Evolutionary conservation across 1,139 yeast species (phyloP), one percentile per base, ranked within the genome.

Genomic region (Blastobotrys buckinghamii): DNA sequence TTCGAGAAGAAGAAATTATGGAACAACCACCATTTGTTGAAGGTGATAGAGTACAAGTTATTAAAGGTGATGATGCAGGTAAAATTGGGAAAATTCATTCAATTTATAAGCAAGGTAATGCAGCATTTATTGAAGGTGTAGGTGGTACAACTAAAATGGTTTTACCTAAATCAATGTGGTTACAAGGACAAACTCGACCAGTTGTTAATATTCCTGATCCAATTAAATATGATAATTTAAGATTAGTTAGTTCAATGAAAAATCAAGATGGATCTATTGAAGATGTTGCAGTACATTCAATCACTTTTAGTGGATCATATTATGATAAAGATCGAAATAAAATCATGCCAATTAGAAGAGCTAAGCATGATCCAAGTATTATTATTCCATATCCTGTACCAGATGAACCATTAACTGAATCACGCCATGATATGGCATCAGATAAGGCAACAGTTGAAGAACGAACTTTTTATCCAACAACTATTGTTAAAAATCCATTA

Each of bases 381-480:
- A 71, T 87, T 50, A 80, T 90, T 48, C 97, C 97, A 49, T 90
- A 96, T 95, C 97, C 97, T 39, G 77, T 79, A 55, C 95, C 95
- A 1, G 50, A 55, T 6, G 82, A 80, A 34, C 73, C 75, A 8
- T 69, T 72, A n/a, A 77, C 76, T 56, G 85, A 81, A 49, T 87
- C 84, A 46, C 67, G 67, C 13, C 71, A 77, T 2, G 56, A 48
- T 36, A 55, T 60, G 16, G 76, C 79, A 4, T 87, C 97, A 0
- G 66, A 68, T 12, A 77, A 79, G 42, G 81, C 75, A 6, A 69
- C 71, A 1, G 94, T 79, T 1, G 77, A 81, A 52, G 87, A 81
- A 58, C 82, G 87, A 65, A 81, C 96, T 5, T 85, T 74, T 66
- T 85, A 79, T 67, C 82, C 86, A 34, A 83, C 82, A 51, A 76